Base-by-base conservation (phyloP, 2,329 filamentous ascomycete species). In the Sporothrix globosa region DNA sequence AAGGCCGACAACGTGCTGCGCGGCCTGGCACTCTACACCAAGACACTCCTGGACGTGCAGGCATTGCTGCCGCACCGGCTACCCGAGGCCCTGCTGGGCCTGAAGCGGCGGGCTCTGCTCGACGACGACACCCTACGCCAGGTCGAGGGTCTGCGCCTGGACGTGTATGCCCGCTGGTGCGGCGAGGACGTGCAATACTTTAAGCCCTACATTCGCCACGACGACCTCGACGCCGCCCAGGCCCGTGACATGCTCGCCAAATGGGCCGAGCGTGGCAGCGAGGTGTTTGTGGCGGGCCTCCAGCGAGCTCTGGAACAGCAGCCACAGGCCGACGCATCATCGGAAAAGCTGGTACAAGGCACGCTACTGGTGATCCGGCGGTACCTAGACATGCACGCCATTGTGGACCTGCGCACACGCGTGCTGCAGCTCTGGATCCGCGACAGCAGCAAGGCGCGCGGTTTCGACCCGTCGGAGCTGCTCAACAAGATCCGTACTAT, bases 141-240 rank as follows among this genome's bases (percentile, higher is more conserved):
- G 0, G 79, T 96, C 1, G 88, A 92, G 73, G 90, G 90, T 19
- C 81, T 97, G 14, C 87, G 91, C 48, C 81, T 97, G 34, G 93
- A 97, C 76, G 81, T 96, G 11, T 89, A 92, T 76, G 88, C 90
- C 73, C 85, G 86, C 24, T 97, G 93, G 91, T 91, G 96, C 73
- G 86, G 91, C 21, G 89, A 93, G 9, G 92, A 96, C 72, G 91
- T 97, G 54, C 88, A 87, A 61, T 91, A 91, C 74, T 97, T 96
- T 77, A 95, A 90, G 0, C 94, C 94, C 0, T 97, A 93, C 81
- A 91, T 96, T 48, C 89, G 92, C 41, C 90, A 96, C 75, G 92
- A 94, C 74, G 91, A 96, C 74, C 79, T 92, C 4, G 86, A 89
- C 30, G 87, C 85, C 24, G 80, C 82, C 30, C 85, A 88, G 72